phyloP scores from a whole-genome alignment of 2,329 filamentous ascomycete genomes.

The Beauveria medogensis region DNA sequence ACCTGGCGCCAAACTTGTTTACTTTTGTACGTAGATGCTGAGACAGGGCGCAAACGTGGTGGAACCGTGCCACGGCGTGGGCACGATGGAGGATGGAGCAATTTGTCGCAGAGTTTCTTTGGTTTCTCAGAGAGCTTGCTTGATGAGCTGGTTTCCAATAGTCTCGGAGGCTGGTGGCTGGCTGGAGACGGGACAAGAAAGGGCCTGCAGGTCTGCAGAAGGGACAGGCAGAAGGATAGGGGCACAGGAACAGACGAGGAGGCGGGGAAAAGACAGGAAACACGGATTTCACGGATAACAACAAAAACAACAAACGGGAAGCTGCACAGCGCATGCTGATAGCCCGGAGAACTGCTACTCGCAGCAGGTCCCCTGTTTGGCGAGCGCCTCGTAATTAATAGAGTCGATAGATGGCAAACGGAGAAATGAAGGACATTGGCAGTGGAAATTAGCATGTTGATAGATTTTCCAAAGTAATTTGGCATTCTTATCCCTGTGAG shows the following conservation, averaged over 20 bases:
- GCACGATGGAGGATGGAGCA: neutral
- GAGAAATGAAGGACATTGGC: slow-evolving; percentile 8
- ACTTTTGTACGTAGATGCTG: neutral
- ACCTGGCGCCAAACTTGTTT: neutral
- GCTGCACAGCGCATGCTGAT: no score
- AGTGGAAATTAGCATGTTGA: slow-evolving; percentile 7
- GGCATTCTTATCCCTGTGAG: neutral
- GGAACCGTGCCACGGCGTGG: neutral
- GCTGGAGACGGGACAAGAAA: neutral
- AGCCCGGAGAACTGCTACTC: neutral
- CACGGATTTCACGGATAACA: neutral
- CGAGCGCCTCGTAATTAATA: neutral
- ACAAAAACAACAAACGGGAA: slow-evolving; percentile 3
- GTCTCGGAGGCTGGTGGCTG: neutral
- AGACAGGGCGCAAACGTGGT: neutral
- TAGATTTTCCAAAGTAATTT: neutral
- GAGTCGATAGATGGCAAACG: neutral
- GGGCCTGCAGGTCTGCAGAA: neutral
- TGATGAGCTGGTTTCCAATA: no score
- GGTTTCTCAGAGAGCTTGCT: neutral
- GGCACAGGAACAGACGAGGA: neutral
- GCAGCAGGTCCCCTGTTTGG: neutral
- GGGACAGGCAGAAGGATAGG: neutral
- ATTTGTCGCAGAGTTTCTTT: slow-evolving; percentile 10
- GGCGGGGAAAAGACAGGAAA: neutral